These are phyloP conservation scores for Serendipita indica DNA, from an alignment of 768 basidiomycete genomes.

Conservation along the genomic window DNA sequence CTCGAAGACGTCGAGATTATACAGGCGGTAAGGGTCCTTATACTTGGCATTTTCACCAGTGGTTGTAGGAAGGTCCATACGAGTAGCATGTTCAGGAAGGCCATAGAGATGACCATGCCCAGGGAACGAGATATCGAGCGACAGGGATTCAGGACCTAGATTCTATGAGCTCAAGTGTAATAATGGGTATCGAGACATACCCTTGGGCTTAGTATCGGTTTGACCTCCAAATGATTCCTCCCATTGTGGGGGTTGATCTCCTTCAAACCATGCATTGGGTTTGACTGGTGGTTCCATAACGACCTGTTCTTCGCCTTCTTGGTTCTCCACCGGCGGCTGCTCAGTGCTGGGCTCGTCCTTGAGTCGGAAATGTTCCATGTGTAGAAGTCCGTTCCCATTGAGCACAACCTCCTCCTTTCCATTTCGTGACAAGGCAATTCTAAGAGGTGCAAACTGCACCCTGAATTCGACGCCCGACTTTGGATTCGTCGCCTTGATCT, in stretches of 20 bases:
- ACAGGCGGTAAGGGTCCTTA: conserved; percentile 86
- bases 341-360: conserved; percentile 36
- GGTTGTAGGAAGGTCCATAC: conserved; percentile 77
- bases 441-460: conserved; percentile 62
- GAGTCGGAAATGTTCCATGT: conserved; percentile 87
- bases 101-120: conserved; percentile 85
- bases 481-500: conserved; percentile 33
- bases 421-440: conserved; percentile 51
- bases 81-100: conserved; percentile 91
- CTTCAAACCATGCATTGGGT: conserved; percentile 64
- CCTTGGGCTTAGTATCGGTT: conserved; percentile 93
- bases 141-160: conserved; percentile 88
- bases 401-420: conserved; percentile 77
- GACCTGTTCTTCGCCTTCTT: conserved; percentile 23
- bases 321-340: conserved; percentile 20
- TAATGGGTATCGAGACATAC: conserved; percentile 28
- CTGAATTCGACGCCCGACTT: conserved; percentile 49
- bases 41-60: conserved; percentile 62
- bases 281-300: conserved; percentile 18
- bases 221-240: conserved; percentile 77
- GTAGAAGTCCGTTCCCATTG: conserved; percentile 78
- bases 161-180: neutral
- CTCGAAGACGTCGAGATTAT: conserved; percentile 93
- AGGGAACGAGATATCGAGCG: conserved; percentile 86
- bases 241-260: conserved; percentile 62